Conservation (phyloP, 208 protist genomes). For the Trypanosoma scelopori region DNA sequence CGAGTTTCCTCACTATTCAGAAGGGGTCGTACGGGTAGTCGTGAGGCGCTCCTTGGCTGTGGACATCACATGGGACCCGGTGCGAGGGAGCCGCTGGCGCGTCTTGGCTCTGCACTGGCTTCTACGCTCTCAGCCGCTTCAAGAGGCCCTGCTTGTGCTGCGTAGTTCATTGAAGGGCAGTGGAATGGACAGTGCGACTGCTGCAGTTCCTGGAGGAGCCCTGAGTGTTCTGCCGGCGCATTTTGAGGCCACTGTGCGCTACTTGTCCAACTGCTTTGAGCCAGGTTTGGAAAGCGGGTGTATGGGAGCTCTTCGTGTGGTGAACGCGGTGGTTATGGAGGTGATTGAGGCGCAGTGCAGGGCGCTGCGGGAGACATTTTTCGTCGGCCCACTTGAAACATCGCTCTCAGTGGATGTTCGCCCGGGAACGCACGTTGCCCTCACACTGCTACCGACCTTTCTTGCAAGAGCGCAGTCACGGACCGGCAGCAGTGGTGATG, state of each 20-base stretch:
- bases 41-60: conserved; percentile 55
- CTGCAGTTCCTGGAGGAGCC: not conserved
- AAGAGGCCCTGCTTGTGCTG: conserved; percentile 10
- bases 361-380: conserved; percentile 40
- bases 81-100: conserved; percentile 33
- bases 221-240: conserved; percentile 37
- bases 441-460: conserved; percentile 24
- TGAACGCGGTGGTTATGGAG: conserved; percentile 66
- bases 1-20: conserved; percentile 27
- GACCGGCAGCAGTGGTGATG: not conserved
- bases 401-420: conserved; percentile 51
- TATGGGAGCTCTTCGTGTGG: conserved; percentile 49
- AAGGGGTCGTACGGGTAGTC: conserved; percentile 51
- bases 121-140: conserved; percentile 16
- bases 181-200: not conserved
- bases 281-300: conserved; percentile 58
- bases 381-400: conserved; percentile 41
- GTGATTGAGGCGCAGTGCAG: conserved; percentile 49
- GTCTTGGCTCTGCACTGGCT: conserved; percentile 61
- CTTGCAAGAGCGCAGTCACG: not conserved
- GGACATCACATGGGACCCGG: conserved; percentile 64
- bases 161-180: not conserved
- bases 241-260: conserved; percentile 39
- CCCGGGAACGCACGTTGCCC: conserved; percentile 57
- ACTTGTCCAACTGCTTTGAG: conserved; percentile 49